Evolutionary conservation across 495 filamentous ascomycete species (phyloP).

Genomic region (Penicillium goetzii): DNA sequence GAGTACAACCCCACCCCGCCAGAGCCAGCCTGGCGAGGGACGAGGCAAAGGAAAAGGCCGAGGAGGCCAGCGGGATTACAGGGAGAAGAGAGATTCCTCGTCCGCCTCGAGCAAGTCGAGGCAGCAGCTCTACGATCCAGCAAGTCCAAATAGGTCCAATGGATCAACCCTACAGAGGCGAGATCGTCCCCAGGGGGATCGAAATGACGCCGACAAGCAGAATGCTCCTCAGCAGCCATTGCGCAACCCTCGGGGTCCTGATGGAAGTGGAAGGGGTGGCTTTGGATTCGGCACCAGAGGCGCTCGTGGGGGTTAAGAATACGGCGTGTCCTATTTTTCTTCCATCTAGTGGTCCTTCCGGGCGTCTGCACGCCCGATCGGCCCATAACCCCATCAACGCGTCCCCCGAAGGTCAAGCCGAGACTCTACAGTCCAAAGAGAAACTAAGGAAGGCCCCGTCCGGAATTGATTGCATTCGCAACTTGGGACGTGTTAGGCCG

Average conservation of each 20-base stretch:
- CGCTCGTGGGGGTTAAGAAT: conserved; percentile 39
- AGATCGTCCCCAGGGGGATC: conserved; percentile 42
- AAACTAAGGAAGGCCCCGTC: conserved; percentile 53
- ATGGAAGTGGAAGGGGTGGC: conserved; percentile 73
- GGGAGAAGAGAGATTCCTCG: conserved; percentile 54
- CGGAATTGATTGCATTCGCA: conserved; percentile 62
- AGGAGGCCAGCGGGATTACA: conserved; percentile 39
- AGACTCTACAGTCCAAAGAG: background rate
- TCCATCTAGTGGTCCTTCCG: background rate
- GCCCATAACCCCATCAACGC: background rate
- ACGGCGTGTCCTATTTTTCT: conserved; percentile 9
- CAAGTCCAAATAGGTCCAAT: conserved; percentile 63
- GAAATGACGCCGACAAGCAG: conserved; percentile 46
- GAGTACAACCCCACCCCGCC: conserved; percentile 65
- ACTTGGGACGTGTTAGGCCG: conserved; percentile 63
- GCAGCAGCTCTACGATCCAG: conserved; percentile 76
- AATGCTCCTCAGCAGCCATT: conserved; percentile 59
- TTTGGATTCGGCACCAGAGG: conserved; percentile 65
- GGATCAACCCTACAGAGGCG: conserved; percentile 57
- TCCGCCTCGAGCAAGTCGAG: conserved; percentile 45
- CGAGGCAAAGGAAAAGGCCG: conserved; percentile 46
- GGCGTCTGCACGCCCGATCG: background rate
- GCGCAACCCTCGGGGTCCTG: conserved; percentile 73
- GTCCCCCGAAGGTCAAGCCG: background rate
- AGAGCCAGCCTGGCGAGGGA: conserved; percentile 39